Base-by-base conservation (phyloP, 768 basidiomycete species). In the Agrocybe chaxingu region DNA sequence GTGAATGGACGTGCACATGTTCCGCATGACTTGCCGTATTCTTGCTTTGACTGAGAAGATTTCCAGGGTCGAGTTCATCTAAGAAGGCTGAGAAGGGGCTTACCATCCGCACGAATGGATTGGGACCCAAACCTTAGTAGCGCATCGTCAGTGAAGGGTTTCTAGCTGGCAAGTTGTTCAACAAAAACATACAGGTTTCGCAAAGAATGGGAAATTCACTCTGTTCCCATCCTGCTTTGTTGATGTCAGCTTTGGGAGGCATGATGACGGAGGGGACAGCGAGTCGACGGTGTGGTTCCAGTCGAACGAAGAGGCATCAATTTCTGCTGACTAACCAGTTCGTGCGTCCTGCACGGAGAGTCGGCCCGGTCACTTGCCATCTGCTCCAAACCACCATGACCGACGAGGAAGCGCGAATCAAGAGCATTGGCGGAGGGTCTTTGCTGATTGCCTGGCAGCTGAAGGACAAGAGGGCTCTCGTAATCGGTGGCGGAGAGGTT, bases 1-100 rank as follows among this genome's bases (percentile, higher is more conserved):
- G 92, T 96, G 71, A 95, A 96, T 2, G 92, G 97, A 18, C 97
- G 81, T 2, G 94, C 93, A 64, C 97, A 99, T 47, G 96, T 96
- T 56, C 98, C 98, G 70, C 97, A 99, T 47, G 93, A 93, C 24
- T 89, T 80, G 3, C 94, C 97, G 55, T 89, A 96, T 63, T 94
- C 89, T 79, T 98, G 97, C 70, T 98, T 98, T 5, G 92, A 92
- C 96, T 98, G 54, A 37, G 36, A 53, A 7, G 37, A 49, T 34
- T n/a, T 7, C 36, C 36, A 42, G 48, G 36, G 30, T 13, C 37
- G 35, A 47, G 38, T n/a, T 35, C 18, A 19, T 42, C 16, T 19
- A 30, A 41, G 4, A 40, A 45, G 34, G 9, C 50, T 47, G 32
- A 39, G 11, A 30, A 51, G 37, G 13, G 48, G 55, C 82, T 57